Evolutionary conservation across 208 protist species (phyloP).

Genomic region (Leishmania martiniquensis): DNA sequence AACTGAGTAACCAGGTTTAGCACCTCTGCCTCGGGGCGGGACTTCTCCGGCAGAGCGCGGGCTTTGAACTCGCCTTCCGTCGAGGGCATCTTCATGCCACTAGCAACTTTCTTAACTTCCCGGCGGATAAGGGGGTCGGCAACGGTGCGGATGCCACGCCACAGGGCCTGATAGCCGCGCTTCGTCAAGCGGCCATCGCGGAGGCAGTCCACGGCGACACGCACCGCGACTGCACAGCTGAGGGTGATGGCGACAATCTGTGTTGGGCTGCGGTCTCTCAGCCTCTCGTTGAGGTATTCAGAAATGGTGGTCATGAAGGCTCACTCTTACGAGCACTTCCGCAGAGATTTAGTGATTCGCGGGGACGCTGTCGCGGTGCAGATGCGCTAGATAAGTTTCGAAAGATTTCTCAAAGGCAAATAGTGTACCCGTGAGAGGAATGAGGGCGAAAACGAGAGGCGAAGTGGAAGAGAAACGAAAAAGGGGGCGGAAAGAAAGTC

Average conservation of each 20-base stretch:
- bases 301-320: conserved; percentile 48
- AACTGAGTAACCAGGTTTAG: conserved; percentile 47
- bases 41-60: conserved; percentile 56
- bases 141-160: conserved; percentile 57
- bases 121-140: conserved; percentile 60
- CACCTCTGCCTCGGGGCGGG: conserved; percentile 57
- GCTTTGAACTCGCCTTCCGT: conserved; percentile 77
- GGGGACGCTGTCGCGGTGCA: not conserved
- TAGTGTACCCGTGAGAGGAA: too few species aligned
- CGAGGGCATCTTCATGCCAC: conserved; percentile 67
- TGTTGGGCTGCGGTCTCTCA: conserved; percentile 55
- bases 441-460: too few species aligned
- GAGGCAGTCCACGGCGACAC: conserved; percentile 45
- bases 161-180: conserved; percentile 56
- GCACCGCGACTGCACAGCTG: conserved; percentile 30
- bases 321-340: not conserved
- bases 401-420: too few species aligned
- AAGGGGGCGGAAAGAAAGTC: conserved; percentile 19
- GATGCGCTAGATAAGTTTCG: too few species aligned
- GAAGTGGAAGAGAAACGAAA: conserved; percentile 5
- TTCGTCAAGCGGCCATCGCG: conserved; percentile 55
- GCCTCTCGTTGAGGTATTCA: conserved; percentile 56
- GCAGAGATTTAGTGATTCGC: not conserved
- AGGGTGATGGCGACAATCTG: conserved; percentile 68
- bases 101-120: conserved; percentile 43